A percentile compares a stretch with the other conserved stretches of the same genome.
Evolutionary conservation across 2,329 filamentous ascomycete species (phyloP).

Genomic region (Fusarium euwallaceae): DNA sequence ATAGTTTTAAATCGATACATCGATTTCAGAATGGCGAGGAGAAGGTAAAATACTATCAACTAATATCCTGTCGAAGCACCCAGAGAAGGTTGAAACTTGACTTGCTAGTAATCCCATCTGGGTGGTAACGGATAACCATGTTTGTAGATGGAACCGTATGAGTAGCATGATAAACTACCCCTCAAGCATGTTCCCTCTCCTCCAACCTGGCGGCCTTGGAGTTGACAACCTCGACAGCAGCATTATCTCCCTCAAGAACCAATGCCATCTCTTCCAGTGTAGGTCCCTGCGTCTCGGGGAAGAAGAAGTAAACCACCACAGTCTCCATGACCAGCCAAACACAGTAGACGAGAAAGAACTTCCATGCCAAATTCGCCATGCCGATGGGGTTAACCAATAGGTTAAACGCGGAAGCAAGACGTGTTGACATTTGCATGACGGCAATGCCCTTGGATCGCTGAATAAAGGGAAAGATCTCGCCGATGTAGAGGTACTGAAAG

Average conservation of each 20-base stretch:
- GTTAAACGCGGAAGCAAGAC: constrained; percentile 12
- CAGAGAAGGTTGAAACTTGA: background rate
- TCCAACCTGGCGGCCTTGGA: background rate
- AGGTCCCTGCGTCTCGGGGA: constrained; percentile 17
- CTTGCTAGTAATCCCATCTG: background rate
- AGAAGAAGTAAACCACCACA: constrained; percentile 13
- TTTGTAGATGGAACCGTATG: background rate
- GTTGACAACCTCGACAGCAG: constrained; percentile 2
- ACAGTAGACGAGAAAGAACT: constrained; percentile 19
- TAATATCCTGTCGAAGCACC: background rate
- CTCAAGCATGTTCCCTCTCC: background rate
- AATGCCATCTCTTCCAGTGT: constrained; percentile 22
- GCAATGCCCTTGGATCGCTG: constrained; percentile 21
- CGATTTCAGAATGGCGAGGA: too few relatives aligned
- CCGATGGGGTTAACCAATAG: constrained; percentile 16
- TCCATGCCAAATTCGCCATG: constrained; percentile 11
- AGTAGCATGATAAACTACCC: background rate
- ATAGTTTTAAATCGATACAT: background rate
- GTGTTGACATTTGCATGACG: constrained; percentile 12
- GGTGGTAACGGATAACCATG: background rate
- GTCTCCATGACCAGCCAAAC: constrained; percentile 7
- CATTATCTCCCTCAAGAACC: constrained; percentile 20
- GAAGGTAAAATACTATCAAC: too few relatives aligned
- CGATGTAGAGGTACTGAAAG: constrained; percentile 29
- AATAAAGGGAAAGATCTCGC: constrained; percentile 43